phyloP scores from a whole-genome alignment of 495 filamentous ascomycete genomes.

The Pseudotulostoma volvatum region DNA sequence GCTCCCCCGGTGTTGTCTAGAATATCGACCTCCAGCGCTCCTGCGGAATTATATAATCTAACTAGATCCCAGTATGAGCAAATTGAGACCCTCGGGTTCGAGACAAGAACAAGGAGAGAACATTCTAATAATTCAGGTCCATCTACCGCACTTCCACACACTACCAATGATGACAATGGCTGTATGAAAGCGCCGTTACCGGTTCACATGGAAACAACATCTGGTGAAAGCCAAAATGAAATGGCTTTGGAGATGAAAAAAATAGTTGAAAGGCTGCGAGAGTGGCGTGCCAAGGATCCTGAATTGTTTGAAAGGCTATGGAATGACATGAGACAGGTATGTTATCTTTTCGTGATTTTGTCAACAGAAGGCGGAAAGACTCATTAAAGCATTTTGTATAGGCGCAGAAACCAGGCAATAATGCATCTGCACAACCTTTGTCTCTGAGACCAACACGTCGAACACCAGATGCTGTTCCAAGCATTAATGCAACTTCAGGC shows the following conservation, averaged over 20 bases:
- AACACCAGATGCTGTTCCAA: neutral
- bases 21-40: too few relatives aligned
- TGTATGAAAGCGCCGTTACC: too few relatives aligned
- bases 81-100: too few relatives aligned
- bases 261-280: slow-evolving; percentile 22
- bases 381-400: too few relatives aligned
- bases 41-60: too few relatives aligned
- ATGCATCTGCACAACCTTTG: neutral
- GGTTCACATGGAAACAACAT: too few relatives aligned
- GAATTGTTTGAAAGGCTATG: slow-evolving; percentile 17
- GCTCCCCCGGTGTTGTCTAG: too few relatives aligned
- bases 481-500: neutral
- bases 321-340: slow-evolving; percentile 18
- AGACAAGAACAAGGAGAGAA: too few relatives aligned
- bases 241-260: slow-evolving; percentile 19
- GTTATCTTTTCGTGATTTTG: neutral
- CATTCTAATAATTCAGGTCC: too few relatives aligned
- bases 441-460: neutral
- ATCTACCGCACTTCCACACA: neutral
- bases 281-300: slow-evolving; percentile 20
- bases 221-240: slow-evolving; percentile 4
- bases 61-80: too few relatives aligned
- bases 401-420: neutral
- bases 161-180: slow-evolving; percentile 2
- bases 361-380: too few relatives aligned